phyloP scores from a whole-genome alignment of 345 rosid species.

The Mangifera indica region DNA sequence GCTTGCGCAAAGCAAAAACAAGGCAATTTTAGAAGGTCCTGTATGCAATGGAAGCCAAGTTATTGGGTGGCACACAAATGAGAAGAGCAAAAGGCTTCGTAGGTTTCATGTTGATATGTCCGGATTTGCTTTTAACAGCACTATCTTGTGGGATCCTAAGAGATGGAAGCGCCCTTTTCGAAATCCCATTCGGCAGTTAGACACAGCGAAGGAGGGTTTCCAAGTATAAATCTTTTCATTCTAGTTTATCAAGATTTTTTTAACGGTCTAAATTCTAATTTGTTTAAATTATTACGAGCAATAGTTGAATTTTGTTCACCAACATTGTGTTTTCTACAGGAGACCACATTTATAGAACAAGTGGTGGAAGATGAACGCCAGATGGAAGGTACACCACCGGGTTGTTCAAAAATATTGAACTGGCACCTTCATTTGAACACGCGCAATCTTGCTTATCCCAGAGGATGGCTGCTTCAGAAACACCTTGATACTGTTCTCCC shows the following conservation, averaged over 20 bases:
- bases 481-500: conserved; percentile 60
- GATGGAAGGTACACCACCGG: conserved; percentile 75
- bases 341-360: conserved; percentile 89
- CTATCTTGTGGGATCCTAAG: conserved; percentile 88
- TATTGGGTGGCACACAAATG: conserved; percentile 96
- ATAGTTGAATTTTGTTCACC: neutral
- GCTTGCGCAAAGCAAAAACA: conserved; percentile 87
- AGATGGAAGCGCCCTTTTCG: conserved; percentile 59
- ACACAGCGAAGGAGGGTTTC: conserved; percentile 84
- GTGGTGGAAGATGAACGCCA: conserved; percentile 88
- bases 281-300: neutral
- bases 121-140: conserved; percentile 93
- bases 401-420: conserved; percentile 73
- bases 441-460: conserved; percentile 55
- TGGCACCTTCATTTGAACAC: conserved; percentile 93
- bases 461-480: conserved; percentile 66
- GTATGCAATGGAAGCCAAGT: conserved; percentile 78
- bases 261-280: neutral
- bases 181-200: conserved; percentile 69
- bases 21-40: conserved; percentile 86
- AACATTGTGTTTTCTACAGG: conserved; percentile 40
- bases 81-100: conserved; percentile 77
- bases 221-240: conserved; percentile 51
- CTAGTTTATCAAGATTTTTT: conserved; percentile 2
- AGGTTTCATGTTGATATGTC: conserved; percentile 97